phyloP scores from a whole-genome alignment of 768 basidiomycete genomes.

The Lactarius vividus region DNA sequence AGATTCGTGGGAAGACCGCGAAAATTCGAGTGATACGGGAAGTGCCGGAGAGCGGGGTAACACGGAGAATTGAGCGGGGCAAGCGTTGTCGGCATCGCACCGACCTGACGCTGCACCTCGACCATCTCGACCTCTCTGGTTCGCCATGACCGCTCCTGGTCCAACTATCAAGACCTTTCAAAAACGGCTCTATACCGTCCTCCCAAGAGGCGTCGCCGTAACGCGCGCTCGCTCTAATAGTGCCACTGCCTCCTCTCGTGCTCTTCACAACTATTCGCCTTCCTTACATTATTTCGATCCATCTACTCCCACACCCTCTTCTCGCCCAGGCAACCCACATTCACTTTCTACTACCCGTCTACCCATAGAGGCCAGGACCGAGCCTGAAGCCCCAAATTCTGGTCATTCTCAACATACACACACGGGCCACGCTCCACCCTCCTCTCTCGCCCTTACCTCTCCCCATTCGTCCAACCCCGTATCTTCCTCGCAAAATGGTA shows the following conservation, averaged over 20 bases:
- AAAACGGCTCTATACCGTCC: slow-evolving; percentile 49
- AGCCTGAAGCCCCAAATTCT: slow-evolving; percentile 39
- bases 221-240: slow-evolving; percentile 44
- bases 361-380: slow-evolving; percentile 46
- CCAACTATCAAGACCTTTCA: slow-evolving; percentile 49
- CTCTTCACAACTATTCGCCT: slow-evolving; percentile 41
- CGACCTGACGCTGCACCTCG: background rate
- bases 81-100: background rate
- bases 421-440: slow-evolving; percentile 36
- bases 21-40: background rate
- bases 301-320: slow-evolving; percentile 36
- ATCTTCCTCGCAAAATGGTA: slow-evolving; percentile 32
- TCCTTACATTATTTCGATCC: slow-evolving; percentile 44
- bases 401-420: slow-evolving; percentile 35
- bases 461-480: slow-evolving; percentile 38
- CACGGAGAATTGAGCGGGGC: slow-evolving; percentile 2
- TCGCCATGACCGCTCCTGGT: slow-evolving; percentile 38
- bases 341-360: slow-evolving; percentile 43
- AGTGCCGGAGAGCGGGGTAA: background rate
- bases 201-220: slow-evolving; percentile 39
- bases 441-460: slow-evolving; percentile 46
- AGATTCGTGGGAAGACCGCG: no score
- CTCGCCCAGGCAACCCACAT: slow-evolving; percentile 41
- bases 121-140: background rate
- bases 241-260: slow-evolving; percentile 40